Evolutionary conservation across 345 rosid species (phyloP).

Genomic region (Zanthoxylum bungeanum): DNA sequence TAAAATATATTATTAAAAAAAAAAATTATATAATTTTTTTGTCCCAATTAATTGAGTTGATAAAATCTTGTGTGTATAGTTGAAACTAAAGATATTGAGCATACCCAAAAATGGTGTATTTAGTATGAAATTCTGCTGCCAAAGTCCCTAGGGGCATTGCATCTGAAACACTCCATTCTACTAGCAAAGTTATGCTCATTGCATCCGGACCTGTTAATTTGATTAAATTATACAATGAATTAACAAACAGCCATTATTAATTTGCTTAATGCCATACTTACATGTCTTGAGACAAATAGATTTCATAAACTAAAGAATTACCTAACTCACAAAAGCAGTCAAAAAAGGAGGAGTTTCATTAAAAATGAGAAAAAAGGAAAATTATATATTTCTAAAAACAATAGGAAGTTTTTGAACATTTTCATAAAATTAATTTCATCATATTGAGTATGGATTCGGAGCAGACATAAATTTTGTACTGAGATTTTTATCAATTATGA

Average conservation of each 20-base stretch:
- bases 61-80: too few relatives aligned
- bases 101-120: constrained; percentile 9
- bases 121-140: constrained; percentile 32
- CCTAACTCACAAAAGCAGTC: constrained; percentile 4
- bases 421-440: too few relatives aligned
- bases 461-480: too few relatives aligned
- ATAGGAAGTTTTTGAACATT: neutral
- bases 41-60: too few relatives aligned
- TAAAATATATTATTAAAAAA: neutral
- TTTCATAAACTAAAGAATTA: neutral
- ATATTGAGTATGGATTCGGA: too few relatives aligned
- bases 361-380: neutral
- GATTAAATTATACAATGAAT: neutral
- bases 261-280: neutral
- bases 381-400: neutral
- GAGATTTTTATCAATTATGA: too few relatives aligned
- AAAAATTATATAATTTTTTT: too few relatives aligned
- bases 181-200: constrained; percentile 90
- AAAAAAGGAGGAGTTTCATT: neutral
- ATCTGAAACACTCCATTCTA: constrained; percentile 85
- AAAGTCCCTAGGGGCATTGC: constrained; percentile 82
- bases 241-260: neutral
- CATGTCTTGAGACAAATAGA: neutral
- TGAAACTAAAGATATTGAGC: too few relatives aligned
- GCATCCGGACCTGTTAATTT: constrained; percentile 56